Percentiles rank a stretch among this genome's conserved stretches.
Conservation (phyloP, 768 basidiomycete species). For the Naganishia kalamii region DNA sequence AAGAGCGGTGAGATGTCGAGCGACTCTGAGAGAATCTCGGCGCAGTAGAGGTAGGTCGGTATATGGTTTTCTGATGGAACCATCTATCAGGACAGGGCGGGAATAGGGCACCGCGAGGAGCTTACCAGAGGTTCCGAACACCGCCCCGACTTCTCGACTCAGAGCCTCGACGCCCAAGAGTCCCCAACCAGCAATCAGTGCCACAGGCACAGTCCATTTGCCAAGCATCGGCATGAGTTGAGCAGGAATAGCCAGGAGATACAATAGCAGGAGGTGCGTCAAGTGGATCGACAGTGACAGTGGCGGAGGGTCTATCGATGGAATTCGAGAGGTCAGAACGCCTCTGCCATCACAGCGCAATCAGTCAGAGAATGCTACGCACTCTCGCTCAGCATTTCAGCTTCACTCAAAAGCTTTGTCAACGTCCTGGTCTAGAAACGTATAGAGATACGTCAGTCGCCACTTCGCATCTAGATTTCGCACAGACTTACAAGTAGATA, state of each 20-base stretch:
- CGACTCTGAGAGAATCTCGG: constrained; percentile 35
- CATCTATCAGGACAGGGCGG: neutral
- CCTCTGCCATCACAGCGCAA: neutral
- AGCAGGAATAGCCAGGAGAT: constrained; percentile 40
- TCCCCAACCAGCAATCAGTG: constrained; percentile 42
- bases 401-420: constrained; percentile 32
- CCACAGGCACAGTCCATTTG: constrained; percentile 33
- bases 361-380: constrained; percentile 19
- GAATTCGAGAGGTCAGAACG: neutral
- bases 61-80: constrained; percentile 36
- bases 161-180: constrained; percentile 43
- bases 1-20: constrained; percentile 35
- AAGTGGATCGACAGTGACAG: constrained; percentile 42
- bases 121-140: constrained; percentile 39
- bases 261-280: constrained; percentile 39
- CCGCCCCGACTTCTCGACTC: constrained; percentile 42
- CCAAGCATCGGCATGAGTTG: constrained; percentile 37
- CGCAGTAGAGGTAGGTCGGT: constrained; percentile 35
- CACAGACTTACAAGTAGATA: constrained; percentile 16
- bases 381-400: constrained; percentile 40
- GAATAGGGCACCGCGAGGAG: neutral
- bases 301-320: constrained; percentile 37
- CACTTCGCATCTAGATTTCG: neutral
- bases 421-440: constrained; percentile 26
- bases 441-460: neutral